Percentiles rank a stretch among this genome's conserved stretches.
Evolutionary conservation across 148 eudicot species (phyloP).

Genomic region (Amaranthus hypochondriacus): DNA sequence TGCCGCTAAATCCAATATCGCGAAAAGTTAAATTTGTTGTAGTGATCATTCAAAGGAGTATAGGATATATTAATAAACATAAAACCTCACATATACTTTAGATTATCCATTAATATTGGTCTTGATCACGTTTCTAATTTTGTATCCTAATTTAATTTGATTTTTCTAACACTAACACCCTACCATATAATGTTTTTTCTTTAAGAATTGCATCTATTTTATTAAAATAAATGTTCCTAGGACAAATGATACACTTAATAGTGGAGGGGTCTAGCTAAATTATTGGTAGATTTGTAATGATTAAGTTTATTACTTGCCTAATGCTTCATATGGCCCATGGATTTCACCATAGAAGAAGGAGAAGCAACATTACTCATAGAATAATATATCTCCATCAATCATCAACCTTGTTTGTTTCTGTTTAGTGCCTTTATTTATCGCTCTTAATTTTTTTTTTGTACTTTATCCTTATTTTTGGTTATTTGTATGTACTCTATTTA

Average conservation of each 20-base stretch:
- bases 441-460: no score
- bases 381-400: background rate
- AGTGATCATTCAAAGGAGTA: no score
- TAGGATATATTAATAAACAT: no score
- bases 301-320: background rate
- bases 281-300: background rate
- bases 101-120: no score
- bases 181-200: background rate
- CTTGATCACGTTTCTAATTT: no score
- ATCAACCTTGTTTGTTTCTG: background rate
- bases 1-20: no score
- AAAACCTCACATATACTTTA: no score
- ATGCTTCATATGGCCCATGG: conserved; percentile 7
- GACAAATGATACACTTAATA: conserved; percentile 3
- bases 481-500: no score
- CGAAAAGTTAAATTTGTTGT: no score
- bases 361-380: background rate
- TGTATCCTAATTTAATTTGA: no score
- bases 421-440: no score
- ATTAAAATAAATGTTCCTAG: background rate
- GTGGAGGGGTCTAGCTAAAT: conserved; percentile 16
- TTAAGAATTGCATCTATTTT: background rate
- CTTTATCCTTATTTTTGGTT: no score
- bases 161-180: background rate
- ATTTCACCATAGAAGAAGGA: background rate